Conservation (phyloP, 768 basidiomycete genomes). For the Cubamyces sp. region DNA sequence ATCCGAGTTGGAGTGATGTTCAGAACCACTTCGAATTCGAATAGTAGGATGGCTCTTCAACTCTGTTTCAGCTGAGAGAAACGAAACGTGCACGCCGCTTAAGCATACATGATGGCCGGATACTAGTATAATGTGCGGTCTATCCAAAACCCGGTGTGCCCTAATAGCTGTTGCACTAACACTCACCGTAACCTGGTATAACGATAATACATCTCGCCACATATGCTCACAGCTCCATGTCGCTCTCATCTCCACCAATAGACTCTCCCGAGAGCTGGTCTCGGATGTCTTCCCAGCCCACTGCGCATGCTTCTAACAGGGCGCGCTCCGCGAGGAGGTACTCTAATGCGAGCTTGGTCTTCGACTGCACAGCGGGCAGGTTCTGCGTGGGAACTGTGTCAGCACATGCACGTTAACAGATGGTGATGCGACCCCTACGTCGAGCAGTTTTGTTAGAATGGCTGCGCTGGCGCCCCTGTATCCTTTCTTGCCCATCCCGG, state of each 20-base stretch:
- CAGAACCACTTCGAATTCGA: too few species aligned
- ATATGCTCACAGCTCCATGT: not conserved
- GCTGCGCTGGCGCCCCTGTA: slow-evolving; percentile 14
- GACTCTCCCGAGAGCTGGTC: not conserved
- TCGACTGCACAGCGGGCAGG: slow-evolving; percentile 13
- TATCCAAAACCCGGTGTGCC: too few species aligned
- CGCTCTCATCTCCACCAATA: not conserved
- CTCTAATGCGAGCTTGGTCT: slow-evolving; percentile 27
- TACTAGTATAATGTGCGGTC: too few species aligned
- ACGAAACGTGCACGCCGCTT: too few species aligned
- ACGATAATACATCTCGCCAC: too few species aligned
- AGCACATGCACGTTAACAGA: not conserved
- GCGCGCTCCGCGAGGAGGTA: slow-evolving; percentile 34
- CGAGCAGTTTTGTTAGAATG: slow-evolving; percentile 14
- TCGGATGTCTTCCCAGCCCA: slow-evolving; percentile 28
- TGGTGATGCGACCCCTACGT: slow-evolving; percentile 13
- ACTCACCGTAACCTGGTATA: not conserved
- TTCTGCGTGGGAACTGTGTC: slow-evolving; percentile 9
- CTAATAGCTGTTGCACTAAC: too few species aligned
- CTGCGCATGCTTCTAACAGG: slow-evolving; percentile 30
- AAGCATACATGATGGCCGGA: too few species aligned
- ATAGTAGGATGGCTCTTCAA: too few species aligned
- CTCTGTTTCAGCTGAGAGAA: too few species aligned
- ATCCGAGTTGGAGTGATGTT: too few species aligned
- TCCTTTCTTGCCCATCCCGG: slow-evolving; percentile 18